A percentile compares a stretch with the other conserved stretches of the same genome.
Evolutionary conservation across 2,329 filamentous ascomycete species (phyloP).

Genomic region (Sclerotinia minor): DNA sequence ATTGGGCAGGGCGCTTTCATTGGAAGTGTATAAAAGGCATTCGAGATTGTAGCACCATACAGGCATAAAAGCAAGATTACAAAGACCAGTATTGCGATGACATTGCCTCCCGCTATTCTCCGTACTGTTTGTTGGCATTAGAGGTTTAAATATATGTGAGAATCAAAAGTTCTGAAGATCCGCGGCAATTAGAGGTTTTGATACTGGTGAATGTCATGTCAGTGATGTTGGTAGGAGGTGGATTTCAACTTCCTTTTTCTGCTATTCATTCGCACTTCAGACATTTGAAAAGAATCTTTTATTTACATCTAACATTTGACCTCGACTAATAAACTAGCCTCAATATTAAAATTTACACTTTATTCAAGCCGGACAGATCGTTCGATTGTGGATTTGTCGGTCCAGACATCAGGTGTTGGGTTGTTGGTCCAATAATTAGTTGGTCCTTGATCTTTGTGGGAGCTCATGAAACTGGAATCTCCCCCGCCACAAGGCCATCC

Average conservation of each 20-base stretch:
- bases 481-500: neutral
- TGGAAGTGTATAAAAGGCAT: slow-evolving; percentile 39
- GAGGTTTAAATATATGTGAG: no score
- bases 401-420: neutral
- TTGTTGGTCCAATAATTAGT: neutral
- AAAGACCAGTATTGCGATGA: neutral
- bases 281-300: neutral
- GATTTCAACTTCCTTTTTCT: neutral
- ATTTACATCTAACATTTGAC: neutral
- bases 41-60: slow-evolving; percentile 31
- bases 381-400: neutral
- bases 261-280: neutral
- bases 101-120: neutral
- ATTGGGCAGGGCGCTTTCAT: slow-evolving; percentile 23
- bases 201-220: neutral
- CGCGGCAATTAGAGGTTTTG: neutral
- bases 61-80: slow-evolving; percentile 21
- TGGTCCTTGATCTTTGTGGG: neutral
- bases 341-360: no score
- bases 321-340: no score
- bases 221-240: neutral
- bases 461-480: slow-evolving; percentile 20
- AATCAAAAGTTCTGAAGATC: neutral
- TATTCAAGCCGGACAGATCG: no score
- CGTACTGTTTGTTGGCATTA: no score